These are phyloP conservation scores for Jamesozyma lodderae DNA, from an alignment of 805 yeast species.

Conservation along the genomic window DNA sequence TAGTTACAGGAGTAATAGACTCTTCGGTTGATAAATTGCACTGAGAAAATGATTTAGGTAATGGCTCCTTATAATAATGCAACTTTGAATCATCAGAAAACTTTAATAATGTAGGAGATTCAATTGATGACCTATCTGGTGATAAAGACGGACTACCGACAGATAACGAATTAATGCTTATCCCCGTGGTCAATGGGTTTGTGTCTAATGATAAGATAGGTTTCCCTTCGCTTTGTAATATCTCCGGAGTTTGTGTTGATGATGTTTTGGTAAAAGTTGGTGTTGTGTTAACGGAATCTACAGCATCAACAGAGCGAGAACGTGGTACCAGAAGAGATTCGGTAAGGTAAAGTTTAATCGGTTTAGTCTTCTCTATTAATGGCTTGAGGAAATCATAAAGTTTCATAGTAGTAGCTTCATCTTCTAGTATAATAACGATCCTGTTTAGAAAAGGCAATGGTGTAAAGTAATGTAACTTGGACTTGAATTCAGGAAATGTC, in stretches of 20 bases:
- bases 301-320: slow-evolving; percentile 6
- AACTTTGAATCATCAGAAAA: slow-evolving; percentile 18
- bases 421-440: slow-evolving; percentile 31
- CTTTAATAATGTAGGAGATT: slow-evolving; percentile 26
- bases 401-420: slow-evolving; percentile 18
- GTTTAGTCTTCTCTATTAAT: slow-evolving; percentile 5
- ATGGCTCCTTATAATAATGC: slow-evolving; percentile 27
- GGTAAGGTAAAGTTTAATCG: slow-evolving; percentile 23
- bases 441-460: slow-evolving; percentile 37
- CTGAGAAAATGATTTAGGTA: slow-evolving; percentile 14
- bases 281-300: slow-evolving; percentile 1
- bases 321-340: slow-evolving; percentile 29
- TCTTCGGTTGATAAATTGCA: not conserved
- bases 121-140: slow-evolving; percentile 20
- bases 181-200: slow-evolving; percentile 18
- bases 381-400: slow-evolving; percentile 17
- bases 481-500: slow-evolving; percentile 18
- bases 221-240: slow-evolving; percentile 3
- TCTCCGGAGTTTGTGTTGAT: not conserved
- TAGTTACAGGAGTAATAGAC: not conserved
- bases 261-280: not conserved
- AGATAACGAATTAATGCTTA: slow-evolving; percentile 10
- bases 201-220: slow-evolving; percentile 26
- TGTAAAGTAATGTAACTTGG: slow-evolving; percentile 28
- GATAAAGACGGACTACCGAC: slow-evolving; percentile 26